Conservation (phyloP, 257 asterid genomes). For the Forsythia suspensa region DNA sequence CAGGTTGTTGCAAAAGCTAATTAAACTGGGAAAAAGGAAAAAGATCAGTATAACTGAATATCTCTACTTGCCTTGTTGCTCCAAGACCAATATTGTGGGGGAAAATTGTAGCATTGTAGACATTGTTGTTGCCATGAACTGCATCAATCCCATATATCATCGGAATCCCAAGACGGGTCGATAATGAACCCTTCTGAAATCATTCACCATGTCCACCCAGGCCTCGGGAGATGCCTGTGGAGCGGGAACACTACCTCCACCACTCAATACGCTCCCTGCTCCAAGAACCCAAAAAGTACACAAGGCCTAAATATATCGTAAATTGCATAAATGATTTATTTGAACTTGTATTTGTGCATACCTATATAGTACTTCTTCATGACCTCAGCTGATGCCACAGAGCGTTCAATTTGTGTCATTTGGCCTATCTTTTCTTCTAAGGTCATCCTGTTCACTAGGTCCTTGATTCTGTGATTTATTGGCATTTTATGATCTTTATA, state of each 20-base stretch:
- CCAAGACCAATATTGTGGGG: conserved; percentile 77
- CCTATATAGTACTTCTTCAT: conserved; percentile 50
- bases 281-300: neutral
- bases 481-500: conserved; percentile 54
- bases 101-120: conserved; percentile 57
- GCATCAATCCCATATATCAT: conserved; percentile 74
- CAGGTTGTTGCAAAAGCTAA: neutral
- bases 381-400: conserved; percentile 39
- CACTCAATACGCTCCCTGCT: conserved; percentile 69
- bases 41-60: neutral
- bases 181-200: conserved; percentile 56
- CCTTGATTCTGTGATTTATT: conserved; percentile 35
- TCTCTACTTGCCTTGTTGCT: conserved; percentile 58
- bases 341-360: neutral
- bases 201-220: conserved; percentile 69
- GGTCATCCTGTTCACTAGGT: conserved; percentile 48
- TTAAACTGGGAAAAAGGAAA: neutral
- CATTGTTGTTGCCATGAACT: conserved; percentile 64
- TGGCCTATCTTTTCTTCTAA: conserved; percentile 56
- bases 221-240: conserved; percentile 45
- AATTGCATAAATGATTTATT: neutral
- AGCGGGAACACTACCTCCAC: conserved; percentile 70
- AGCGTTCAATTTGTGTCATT: conserved; percentile 57
- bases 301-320: neutral
- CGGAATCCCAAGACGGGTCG: conserved; percentile 64